Conservation (phyloP, 495 filamentous ascomycete species). For the Immersiella caudata region DNA sequence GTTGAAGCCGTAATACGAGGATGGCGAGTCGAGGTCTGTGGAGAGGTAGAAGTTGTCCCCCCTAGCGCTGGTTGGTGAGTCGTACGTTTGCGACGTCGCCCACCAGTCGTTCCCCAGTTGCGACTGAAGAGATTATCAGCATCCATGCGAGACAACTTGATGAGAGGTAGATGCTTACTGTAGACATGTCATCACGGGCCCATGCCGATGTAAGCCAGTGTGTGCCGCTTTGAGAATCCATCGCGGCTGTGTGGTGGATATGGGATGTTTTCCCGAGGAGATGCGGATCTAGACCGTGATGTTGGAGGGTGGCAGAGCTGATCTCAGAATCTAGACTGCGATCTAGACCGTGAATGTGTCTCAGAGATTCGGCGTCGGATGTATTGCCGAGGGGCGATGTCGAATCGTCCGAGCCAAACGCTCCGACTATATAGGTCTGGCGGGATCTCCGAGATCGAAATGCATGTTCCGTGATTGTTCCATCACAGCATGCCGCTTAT, state of each 20-base stretch:
- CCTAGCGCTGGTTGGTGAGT: neutral
- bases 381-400: too few species aligned
- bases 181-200: neutral
- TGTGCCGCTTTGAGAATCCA: neutral
- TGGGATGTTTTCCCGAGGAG: neutral
- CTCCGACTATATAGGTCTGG: neutral
- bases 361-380: too few species aligned
- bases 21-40: neutral
- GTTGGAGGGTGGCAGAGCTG: neutral
- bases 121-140: neutral
- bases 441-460: neutral
- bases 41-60: neutral
- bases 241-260: neutral
- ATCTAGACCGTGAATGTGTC: neutral
- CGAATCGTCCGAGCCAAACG: neutral
- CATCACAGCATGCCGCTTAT: neutral
- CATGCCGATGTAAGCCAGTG: neutral
- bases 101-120: neutral
- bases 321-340: neutral
- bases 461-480: neutral
- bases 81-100: neutral
- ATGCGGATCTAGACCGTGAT: neutral
- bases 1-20: neutral
- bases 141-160: neutral
- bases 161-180: neutral